Evolutionary conservation across 768 basidiomycete species (phyloP), one percentile per base, ranked within the genome.

Genomic region (Crassisporium funariophilum): DNA sequence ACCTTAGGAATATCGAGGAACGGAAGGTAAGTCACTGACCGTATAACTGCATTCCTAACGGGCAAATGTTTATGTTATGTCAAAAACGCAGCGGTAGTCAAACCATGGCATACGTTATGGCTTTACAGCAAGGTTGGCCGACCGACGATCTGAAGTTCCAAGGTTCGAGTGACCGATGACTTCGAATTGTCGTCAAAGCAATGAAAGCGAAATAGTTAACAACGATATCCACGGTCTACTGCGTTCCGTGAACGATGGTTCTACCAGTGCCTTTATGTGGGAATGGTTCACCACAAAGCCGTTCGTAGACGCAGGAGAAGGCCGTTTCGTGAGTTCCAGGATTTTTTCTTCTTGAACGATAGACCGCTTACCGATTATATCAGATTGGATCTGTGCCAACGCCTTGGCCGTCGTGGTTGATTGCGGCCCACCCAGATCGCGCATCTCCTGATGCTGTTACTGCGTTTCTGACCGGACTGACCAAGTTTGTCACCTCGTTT

Each of bases 391-490:
- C 86, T 7, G 84, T 91, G 4, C 84, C 85, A 27, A 98, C 95
- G 0, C 95, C 95, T 0, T 99, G 95, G 95, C 91, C 94, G 11
- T 95, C 92, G 0, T 99, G 95, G 95, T 70, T 91, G 47, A 90
- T 98, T 59, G 95, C 91, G 19, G 91, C 91, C 6, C 87, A 91
- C 53, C 86, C 75, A 13, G 65, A 74, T n/a, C 78, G 86, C 12
- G 81, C 85, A 21, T 64, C 79, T 4, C 49, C 77, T 0, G 57
- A 63, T 1, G 72, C 71, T 0, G 70, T 93, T 11, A 63, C 65
- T 13, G 41, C 63, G 3, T 97, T 97, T 70, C 71, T 98, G 11
- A 49, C 70, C 4, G 63, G 68, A 20, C 77, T 98, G 16, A 81
- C 87, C 4, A 66, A 57, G 4, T 82, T 84, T 58, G 87, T 95